A percentile compares a stretch with the other conserved stretches of the same genome.
Conservation (phyloP, 2,329 filamentous ascomycete genomes). For the Paecilomyces formosus region DNA sequence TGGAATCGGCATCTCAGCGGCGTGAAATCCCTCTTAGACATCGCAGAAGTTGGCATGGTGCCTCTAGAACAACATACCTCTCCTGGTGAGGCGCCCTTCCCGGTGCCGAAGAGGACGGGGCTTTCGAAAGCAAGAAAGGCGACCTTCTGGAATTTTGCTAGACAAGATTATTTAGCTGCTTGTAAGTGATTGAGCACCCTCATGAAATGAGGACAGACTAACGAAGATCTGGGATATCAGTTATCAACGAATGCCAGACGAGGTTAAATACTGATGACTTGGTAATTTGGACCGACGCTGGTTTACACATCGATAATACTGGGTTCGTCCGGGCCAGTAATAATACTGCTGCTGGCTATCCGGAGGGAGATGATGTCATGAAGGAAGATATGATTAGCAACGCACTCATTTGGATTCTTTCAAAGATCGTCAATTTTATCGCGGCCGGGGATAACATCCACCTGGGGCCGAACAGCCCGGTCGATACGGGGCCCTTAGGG, state of each 20-base stretch:
- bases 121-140: slow-evolving; percentile 51
- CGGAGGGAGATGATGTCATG: slow-evolving; percentile 40
- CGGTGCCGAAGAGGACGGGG: slow-evolving; percentile 23
- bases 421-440: slow-evolving; percentile 60
- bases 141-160: slow-evolving; percentile 61
- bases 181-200: slow-evolving; percentile 34
- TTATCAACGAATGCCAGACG: slow-evolving; percentile 53
- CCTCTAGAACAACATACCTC: slow-evolving; percentile 32
- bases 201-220: neutral
- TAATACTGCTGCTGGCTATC: slow-evolving; percentile 21
- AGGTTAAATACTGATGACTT: slow-evolving; percentile 56
- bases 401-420: slow-evolving; percentile 57
- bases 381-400: slow-evolving; percentile 59
- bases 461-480: slow-evolving; percentile 14
- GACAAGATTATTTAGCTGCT: slow-evolving; percentile 58
- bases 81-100: slow-evolving; percentile 29
- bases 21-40: slow-evolving; percentile 54
- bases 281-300: slow-evolving; percentile 57
- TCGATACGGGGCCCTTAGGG: slow-evolving; percentile 20
- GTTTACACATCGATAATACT: slow-evolving; percentile 49
- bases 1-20: slow-evolving; percentile 60
- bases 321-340: slow-evolving; percentile 43
- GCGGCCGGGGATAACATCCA: slow-evolving; percentile 48
- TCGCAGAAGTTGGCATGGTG: slow-evolving; percentile 34
- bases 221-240: slow-evolving; percentile 11